A percentile compares a stretch with the other conserved stretches of the same genome.
These are phyloP conservation scores for Pseudognaphalium luteoalbum DNA, from an alignment of 129 eudicot genomes.

Conservation along the genomic window DNA sequence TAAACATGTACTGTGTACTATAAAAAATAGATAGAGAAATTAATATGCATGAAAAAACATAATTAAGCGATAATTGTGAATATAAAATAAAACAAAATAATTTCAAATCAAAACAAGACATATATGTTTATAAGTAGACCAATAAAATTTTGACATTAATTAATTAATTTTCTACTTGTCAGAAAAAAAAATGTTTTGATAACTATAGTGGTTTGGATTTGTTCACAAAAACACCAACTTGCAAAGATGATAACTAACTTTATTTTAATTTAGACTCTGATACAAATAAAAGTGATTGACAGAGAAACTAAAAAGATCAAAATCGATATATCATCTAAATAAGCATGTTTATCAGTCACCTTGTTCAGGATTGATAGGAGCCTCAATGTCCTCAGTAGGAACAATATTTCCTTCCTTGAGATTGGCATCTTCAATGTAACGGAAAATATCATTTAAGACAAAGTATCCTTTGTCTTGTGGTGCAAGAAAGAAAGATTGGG, in stretches of 20 bases:
- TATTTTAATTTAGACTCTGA: not conserved
- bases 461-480: conserved; percentile 96
- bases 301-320: not conserved
- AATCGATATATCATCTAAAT: not conserved
- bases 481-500: conserved; percentile 89
- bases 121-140: not conserved
- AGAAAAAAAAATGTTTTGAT: not conserved
- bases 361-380: conserved; percentile 47
- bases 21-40: too few relatives aligned
- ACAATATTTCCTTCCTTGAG: conserved; percentile 34
- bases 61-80: not conserved
- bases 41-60: too few relatives aligned
- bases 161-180: not conserved
- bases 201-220: not conserved
- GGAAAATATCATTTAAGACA: conserved; percentile 87
- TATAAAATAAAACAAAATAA: too few relatives aligned
- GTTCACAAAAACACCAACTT: not conserved
- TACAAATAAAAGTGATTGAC: not conserved
- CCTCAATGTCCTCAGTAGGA: conserved; percentile 42
- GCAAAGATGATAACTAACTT: not conserved
- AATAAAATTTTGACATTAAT: not conserved
- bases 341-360: conserved; percentile 41
- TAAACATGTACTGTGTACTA: not conserved
- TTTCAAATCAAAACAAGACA: not conserved
- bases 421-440: conserved; percentile 53